Percentiles rank a stretch among this genome's conserved stretches.
Conservation (phyloP, 768 basidiomycete genomes). For the Xerocomellus dryophilus region DNA sequence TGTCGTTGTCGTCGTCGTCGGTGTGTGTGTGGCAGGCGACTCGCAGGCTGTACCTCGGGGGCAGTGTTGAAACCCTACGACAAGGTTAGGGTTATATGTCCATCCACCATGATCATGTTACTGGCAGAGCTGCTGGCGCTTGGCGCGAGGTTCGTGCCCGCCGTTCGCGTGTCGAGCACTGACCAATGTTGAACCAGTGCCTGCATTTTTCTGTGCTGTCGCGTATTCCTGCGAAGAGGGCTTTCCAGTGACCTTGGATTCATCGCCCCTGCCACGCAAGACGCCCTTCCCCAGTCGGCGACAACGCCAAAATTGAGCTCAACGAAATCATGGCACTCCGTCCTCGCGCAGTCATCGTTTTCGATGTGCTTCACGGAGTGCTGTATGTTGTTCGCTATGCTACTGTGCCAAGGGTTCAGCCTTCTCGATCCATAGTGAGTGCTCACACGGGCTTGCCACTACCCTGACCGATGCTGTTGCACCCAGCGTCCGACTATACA, state of each 20-base stretch:
- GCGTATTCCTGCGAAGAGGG: conserved; percentile 53
- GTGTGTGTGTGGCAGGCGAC: neutral
- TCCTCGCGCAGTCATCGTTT: conserved; percentile 57
- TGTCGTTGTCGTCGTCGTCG: conserved; percentile 10
- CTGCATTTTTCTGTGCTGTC: conserved; percentile 54
- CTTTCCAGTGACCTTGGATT: conserved; percentile 59
- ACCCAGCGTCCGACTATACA: conserved; percentile 55
- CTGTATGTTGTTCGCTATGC: conserved; percentile 64
- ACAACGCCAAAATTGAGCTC: conserved; percentile 18
- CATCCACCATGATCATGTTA: conserved; percentile 13
- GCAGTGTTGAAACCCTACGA: conserved; percentile 25
- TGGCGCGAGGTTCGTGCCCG: conserved; percentile 19
- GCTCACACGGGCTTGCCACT: neutral
- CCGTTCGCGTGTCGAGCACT: neutral
- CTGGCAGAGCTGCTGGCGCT: conserved; percentile 9
- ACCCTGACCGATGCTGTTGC: neutral
- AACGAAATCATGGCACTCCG: conserved; percentile 46
- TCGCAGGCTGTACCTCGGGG: conserved; percentile 9
- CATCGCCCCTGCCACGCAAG: conserved; percentile 37
- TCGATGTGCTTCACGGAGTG: conserved; percentile 73
- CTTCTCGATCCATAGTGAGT: conserved; percentile 55
- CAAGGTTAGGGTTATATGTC: conserved; percentile 30
- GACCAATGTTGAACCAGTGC: conserved; percentile 34
- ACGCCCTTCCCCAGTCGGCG: conserved; percentile 23
- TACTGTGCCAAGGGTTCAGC: conserved; percentile 67